Conservation (phyloP, 192 early-diverging fungal genomes). For the Pilaira anomala region DNA sequence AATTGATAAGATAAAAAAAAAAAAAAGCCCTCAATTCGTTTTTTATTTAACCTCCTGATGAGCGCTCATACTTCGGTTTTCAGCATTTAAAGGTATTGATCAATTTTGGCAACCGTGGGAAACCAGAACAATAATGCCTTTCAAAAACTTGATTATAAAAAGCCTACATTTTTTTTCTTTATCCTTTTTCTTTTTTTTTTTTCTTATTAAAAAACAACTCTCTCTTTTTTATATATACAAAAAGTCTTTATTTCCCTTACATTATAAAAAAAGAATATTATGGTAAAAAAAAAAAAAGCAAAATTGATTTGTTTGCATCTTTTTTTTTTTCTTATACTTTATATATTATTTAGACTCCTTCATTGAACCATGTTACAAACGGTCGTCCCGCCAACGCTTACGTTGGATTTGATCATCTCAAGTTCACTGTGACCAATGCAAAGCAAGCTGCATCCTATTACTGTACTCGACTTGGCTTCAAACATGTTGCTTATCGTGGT, state of each 20-base stretch:
- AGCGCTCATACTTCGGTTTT: not conserved
- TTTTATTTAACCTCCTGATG: no score
- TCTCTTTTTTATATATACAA: no score
- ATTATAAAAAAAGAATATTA: not conserved
- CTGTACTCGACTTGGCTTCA: constrained; percentile 90
- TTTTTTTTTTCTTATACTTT: not conserved
- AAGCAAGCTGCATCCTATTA: constrained; percentile 96
- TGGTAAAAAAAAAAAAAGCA: not conserved
- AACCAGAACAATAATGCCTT: not conserved
- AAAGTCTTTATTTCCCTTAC: no score
- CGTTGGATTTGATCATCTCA: constrained; percentile 76
- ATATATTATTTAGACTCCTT: not conserved
- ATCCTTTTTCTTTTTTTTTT: not conserved
- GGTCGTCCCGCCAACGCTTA: constrained; percentile 32
- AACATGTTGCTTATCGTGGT: constrained; percentile 89
- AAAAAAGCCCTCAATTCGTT: no score
- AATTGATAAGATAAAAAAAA: no score
- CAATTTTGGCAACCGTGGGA: constrained; percentile 17
- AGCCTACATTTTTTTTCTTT: not conserved
- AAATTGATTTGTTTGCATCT: not conserved
- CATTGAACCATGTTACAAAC: constrained; percentile 9
- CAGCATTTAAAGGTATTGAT: not conserved
- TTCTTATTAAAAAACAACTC: not conserved
- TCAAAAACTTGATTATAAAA: not conserved
- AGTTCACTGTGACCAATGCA: constrained; percentile 89